Base-by-base conservation (phyloP, 2,329 filamentous ascomycete genomes). In the Myriosclerotinia curreyana region DNA sequence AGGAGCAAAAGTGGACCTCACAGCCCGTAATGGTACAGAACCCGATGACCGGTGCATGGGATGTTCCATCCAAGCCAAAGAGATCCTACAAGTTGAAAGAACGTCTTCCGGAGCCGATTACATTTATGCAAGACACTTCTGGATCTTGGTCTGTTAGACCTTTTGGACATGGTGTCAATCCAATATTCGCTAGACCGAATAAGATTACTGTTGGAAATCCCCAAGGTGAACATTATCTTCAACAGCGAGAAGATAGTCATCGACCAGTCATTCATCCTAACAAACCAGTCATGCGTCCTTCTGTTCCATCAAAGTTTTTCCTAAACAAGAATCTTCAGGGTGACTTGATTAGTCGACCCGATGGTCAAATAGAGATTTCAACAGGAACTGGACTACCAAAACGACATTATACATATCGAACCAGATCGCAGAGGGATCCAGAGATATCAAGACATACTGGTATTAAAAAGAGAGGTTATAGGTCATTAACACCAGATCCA, bases 121-220 rank as follows among this genome's bases (percentile, higher is more conserved):
- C 74, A 11, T 72, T 65, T 38, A 66, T 76, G 62, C 74, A 76
- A 66, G 65, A 60, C 17, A 34, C 60, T 17, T 66, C 69, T 64
- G 70, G 71, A 17, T 60, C 73, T 36, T 75, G 74, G 74, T 70
- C 66, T 46, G 53, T 69, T 34, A 66, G 71, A 58, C 69, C 71
- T 20, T 73, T 69, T 62, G 73, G 74, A 17, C 73, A 75, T 68
- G 74, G 73, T 36, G 71, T 70, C 5, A 68, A 68, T 17, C 70
- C 73, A 17, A 72, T 75, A 8, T 71, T 67, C 58, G 61, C 70
- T 6, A 64, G 71, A 60, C 72, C 72, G 44, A 53, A 65, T 55
- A 69, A 71, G 25, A 63, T 68, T 64, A 64, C 66, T 6, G 64
- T 69, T 51, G 70, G 69, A 11, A 71, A 70, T 53, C 66, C 67